phyloP scores from a whole-genome alignment of 148 eudicot species.

The Nepenthes gracilis region DNA sequence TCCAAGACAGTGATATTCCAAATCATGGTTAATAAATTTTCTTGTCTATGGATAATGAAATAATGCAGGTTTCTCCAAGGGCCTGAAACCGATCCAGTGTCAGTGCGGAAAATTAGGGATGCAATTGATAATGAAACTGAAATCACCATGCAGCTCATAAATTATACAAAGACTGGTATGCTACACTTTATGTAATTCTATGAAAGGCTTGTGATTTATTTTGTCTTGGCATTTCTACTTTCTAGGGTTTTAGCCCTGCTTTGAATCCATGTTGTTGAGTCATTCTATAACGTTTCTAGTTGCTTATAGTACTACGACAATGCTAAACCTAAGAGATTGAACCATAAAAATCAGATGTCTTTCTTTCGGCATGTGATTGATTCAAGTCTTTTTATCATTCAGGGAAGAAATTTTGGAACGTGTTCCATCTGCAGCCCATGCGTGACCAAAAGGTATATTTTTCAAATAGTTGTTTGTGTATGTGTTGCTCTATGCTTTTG shows the following conservation, averaged over 20 bases:
- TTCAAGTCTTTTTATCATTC: conserved; percentile 5
- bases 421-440: conserved; percentile 98
- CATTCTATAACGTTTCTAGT: too few relatives aligned
- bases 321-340: not conserved
- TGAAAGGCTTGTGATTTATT: too few relatives aligned
- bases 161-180: conserved; percentile 90
- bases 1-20: not conserved
- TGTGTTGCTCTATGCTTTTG: not conserved
- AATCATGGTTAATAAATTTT: not conserved
- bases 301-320: too few relatives aligned
- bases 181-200: not conserved
- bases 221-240: too few relatives aligned
- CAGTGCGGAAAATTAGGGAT: conserved; percentile 78
- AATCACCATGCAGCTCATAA: conserved; percentile 94
- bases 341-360: not conserved
- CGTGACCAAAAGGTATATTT: conserved; percentile 85
- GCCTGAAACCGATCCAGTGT: conserved; percentile 93
- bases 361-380: not conserved
- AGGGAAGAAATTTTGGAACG: conserved; percentile 98
- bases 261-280: too few relatives aligned
- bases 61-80: conserved; percentile 86
- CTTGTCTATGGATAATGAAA: not conserved
- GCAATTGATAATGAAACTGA: conserved; percentile 81
- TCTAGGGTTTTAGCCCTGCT: too few relatives aligned
- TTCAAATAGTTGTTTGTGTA: too few relatives aligned